phyloP scores from a whole-genome alignment of 352 stramenopile species.

The Globisporangium rhizosaccharum region DNA sequence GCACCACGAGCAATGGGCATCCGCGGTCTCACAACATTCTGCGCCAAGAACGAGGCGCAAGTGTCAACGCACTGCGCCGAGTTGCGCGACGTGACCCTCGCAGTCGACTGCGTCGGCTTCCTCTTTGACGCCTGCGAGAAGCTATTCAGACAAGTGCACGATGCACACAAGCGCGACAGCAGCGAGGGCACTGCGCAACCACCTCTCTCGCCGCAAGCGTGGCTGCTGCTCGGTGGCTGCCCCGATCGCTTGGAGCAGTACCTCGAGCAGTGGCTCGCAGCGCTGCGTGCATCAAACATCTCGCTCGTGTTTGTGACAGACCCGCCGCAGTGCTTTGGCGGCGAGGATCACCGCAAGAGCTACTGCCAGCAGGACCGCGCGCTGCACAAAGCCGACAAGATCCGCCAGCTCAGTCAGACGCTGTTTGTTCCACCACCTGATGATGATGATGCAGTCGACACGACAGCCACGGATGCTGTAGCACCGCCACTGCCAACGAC shows the following conservation, averaged over 20 bases:
- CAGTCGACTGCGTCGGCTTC: slow-evolving; percentile 79
- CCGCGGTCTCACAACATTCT: slow-evolving; percentile 51
- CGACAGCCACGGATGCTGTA: neutral
- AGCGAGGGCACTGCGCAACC: slow-evolving; percentile 1
- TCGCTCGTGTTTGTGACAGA: slow-evolving; percentile 66
- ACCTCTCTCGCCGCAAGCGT: slow-evolving; percentile 25
- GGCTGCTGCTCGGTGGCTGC: slow-evolving; percentile 62
- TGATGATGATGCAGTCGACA: neutral
- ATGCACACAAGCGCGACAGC: neutral
- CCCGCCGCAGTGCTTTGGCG: slow-evolving; percentile 70
- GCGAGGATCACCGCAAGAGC: slow-evolving; percentile 59
- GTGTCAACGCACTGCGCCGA: slow-evolving; percentile 29
- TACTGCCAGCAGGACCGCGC: slow-evolving; percentile 48
- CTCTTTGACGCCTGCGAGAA: slow-evolving; percentile 67
- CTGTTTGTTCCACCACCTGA: slow-evolving; percentile 19
- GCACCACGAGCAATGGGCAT: slow-evolving; percentile 42
- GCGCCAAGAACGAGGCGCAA: slow-evolving; percentile 38
- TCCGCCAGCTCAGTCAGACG: slow-evolving; percentile 27
- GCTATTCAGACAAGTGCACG: slow-evolving; percentile 32
- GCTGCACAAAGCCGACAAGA: slow-evolving; percentile 43
- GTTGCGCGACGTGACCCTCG: slow-evolving; percentile 62
- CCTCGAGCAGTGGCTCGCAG: slow-evolving; percentile 42
- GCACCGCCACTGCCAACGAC: neutral
- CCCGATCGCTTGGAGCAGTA: slow-evolving; percentile 37
- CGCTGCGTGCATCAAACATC: slow-evolving; percentile 36